These are phyloP conservation scores for Didymella segeticola DNA, from an alignment of 2,329 filamentous ascomycete genomes.

Conservation along the genomic window DNA sequence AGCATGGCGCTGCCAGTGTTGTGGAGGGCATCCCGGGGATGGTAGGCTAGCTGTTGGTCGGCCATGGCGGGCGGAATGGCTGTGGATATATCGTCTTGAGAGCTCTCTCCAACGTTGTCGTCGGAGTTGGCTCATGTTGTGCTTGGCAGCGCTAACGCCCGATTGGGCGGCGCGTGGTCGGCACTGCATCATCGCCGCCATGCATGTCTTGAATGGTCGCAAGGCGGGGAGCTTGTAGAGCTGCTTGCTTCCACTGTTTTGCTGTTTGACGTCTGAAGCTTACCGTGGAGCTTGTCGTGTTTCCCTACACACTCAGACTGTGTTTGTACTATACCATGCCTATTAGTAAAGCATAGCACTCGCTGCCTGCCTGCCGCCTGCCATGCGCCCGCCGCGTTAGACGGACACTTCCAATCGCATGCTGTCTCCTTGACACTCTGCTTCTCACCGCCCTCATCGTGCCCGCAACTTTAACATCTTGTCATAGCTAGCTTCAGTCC, in stretches of 20 bases:
- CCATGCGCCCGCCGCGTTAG: slow-evolving; percentile 17
- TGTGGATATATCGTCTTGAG: slow-evolving; percentile 29
- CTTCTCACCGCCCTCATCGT: slow-evolving; percentile 8
- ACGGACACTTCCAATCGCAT: slow-evolving; percentile 25
- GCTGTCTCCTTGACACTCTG: slow-evolving; percentile 15
- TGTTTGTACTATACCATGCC: slow-evolving; percentile 10
- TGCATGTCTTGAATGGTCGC: slow-evolving; percentile 12
- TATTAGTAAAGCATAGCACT: neutral
- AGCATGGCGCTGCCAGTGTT: slow-evolving; percentile 69
- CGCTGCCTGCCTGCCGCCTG: slow-evolving; percentile 26
- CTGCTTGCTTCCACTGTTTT: slow-evolving; percentile 1
- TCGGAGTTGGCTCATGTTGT: slow-evolving; percentile 26
- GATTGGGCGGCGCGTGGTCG: slow-evolving; percentile 5
- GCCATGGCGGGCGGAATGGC: slow-evolving; percentile 47
- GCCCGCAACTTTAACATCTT: slow-evolving; percentile 6
- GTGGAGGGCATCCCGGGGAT: slow-evolving; percentile 76
- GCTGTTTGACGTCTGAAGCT: neutral
- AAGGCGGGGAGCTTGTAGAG: neutral
- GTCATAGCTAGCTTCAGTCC: neutral
- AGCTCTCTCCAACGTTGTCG: slow-evolving; percentile 21
- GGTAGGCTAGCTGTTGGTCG: slow-evolving; percentile 58
- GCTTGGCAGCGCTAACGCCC: slow-evolving; percentile 17
- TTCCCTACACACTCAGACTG: neutral
- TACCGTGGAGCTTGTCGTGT: neutral
- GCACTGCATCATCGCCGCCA: slow-evolving; percentile 12